phyloP scores from a whole-genome alignment of 2,329 filamentous ascomycete genomes.

The Helotiales sp. region DNA sequence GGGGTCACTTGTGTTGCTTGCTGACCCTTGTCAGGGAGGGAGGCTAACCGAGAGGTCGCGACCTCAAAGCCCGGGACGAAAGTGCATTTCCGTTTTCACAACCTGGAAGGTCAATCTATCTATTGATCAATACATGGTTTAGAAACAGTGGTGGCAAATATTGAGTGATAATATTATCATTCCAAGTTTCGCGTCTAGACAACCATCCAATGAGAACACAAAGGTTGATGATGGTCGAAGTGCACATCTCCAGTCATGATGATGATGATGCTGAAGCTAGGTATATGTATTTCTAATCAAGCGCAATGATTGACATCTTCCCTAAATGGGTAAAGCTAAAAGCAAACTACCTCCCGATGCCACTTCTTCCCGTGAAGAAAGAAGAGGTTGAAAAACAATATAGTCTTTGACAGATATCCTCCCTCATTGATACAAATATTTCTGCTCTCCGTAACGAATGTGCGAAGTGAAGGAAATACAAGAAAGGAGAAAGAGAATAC shows the following conservation, averaged over 20 bases:
- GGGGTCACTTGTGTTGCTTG: not conserved
- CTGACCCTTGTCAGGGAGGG: not conserved
- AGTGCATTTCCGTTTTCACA: constrained; percentile 10
- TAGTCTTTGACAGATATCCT: constrained; percentile 3
- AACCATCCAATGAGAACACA: not conserved
- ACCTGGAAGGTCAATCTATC: not conserved
- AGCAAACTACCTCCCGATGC: constrained; percentile 1
- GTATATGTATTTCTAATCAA: not conserved
- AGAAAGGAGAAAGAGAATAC: not conserved
- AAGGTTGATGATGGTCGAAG: not conserved
- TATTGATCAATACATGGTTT: not conserved
- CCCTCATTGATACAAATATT: not conserved
- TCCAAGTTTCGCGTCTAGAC: not conserved
- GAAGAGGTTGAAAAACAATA: not conserved
- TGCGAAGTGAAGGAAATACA: not conserved
- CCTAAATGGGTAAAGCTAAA: not conserved
- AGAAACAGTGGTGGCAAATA: constrained; percentile 3
- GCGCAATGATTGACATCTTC: not conserved
- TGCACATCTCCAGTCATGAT: not conserved
- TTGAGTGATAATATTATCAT: constrained; percentile 1
- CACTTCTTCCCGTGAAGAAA: not conserved
- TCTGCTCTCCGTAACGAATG: not conserved
- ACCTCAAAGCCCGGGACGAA: constrained; percentile 6
- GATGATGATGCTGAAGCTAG: not conserved
- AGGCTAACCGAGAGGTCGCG: not conserved